Evolutionary conservation across 768 basidiomycete species (phyloP).

Genomic region (Boletus vermiculosoides): DNA sequence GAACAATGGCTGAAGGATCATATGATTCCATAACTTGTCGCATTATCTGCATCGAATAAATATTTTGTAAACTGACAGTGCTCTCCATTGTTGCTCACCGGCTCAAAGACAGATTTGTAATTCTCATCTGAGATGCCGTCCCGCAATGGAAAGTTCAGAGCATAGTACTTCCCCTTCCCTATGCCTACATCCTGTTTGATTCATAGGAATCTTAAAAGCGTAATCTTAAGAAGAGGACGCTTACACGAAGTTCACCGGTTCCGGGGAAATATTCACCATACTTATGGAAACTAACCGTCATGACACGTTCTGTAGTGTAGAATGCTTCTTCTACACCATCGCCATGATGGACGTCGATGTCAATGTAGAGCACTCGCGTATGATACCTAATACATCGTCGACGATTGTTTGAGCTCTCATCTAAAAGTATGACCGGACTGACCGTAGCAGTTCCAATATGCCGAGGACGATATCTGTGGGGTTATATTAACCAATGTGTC

Average conservation of each 20-base stretch:
- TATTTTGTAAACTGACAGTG: not conserved
- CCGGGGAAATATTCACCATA: constrained; percentile 99
- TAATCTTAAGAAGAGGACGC: constrained; percentile 22
- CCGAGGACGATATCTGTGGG: constrained; percentile 92
- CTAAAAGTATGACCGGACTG: constrained; percentile 15
- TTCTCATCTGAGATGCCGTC: constrained; percentile 96
- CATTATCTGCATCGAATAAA: constrained; percentile 65
- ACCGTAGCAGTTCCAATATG: constrained; percentile 91
- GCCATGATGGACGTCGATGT: constrained; percentile 98
- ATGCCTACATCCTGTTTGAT: constrained; percentile 79
- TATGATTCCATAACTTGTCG: constrained; percentile 92
- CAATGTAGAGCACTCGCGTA: constrained; percentile 92
- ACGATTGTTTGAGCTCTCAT: not conserved
- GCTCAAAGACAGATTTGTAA: constrained; percentile 94
- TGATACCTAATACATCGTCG: constrained; percentile 63
- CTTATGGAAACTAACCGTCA: constrained; percentile 98
- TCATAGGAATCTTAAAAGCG: constrained; percentile 9
- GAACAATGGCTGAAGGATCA: constrained; percentile 89
- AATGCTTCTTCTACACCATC: constrained; percentile 99
- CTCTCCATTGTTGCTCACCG: constrained; percentile 50
- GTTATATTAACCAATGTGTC: not conserved
- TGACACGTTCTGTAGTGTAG: constrained; percentile 97
- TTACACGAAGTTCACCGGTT: constrained; percentile 91
- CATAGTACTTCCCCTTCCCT: constrained; percentile 90
- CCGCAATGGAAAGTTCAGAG: constrained; percentile 91